Evolutionary conservation across 2,329 filamentous ascomycete species (phyloP).

Genomic region (Xylaria sp.): DNA sequence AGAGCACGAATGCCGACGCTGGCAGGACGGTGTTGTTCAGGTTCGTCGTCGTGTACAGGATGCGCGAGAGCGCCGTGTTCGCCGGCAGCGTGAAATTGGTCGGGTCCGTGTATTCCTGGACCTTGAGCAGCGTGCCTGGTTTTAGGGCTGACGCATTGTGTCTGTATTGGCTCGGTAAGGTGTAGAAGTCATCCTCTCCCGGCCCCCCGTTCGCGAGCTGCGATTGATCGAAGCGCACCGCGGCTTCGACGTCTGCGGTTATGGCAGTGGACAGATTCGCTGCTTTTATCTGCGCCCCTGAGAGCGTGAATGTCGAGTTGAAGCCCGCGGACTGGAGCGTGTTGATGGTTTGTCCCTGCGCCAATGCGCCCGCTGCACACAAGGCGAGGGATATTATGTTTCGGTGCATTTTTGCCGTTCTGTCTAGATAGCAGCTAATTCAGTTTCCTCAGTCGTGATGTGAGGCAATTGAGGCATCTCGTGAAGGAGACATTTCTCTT

Average conservation of each 20-base stretch:
- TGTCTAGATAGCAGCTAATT: not conserved
- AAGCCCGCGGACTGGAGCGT: conserved; percentile 41
- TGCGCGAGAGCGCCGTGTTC: conserved; percentile 57
- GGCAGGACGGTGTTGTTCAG: conserved; percentile 59
- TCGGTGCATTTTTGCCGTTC: not conserved
- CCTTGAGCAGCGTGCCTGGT: conserved; percentile 55
- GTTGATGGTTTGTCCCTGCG: conserved; percentile 2
- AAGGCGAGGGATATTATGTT: conserved; percentile 5
- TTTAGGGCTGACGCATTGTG: conserved; percentile 27
- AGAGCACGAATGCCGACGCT: conserved; percentile 62
- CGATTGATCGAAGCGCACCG: conserved; percentile 48
- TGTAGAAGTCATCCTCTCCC: conserved; percentile 55
- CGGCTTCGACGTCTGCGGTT: conserved; percentile 41
- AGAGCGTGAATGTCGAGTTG: conserved; percentile 49
- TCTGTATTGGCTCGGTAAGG: not conserved
- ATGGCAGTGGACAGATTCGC: conserved; percentile 40
- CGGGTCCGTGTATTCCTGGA: conserved; percentile 55
- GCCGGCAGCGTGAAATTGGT: conserved; percentile 55
- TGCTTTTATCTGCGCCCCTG: conserved; percentile 41
- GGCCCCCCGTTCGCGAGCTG: conserved; percentile 51
- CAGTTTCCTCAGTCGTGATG: not conserved
- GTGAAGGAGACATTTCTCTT: conserved; percentile 2
- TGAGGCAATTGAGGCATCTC: not conserved
- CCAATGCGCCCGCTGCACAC: not conserved
- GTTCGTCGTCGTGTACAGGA: conserved; percentile 60